phyloP scores from a whole-genome alignment of 345 rosid genomes.

The Carallia brachiata region DNA sequence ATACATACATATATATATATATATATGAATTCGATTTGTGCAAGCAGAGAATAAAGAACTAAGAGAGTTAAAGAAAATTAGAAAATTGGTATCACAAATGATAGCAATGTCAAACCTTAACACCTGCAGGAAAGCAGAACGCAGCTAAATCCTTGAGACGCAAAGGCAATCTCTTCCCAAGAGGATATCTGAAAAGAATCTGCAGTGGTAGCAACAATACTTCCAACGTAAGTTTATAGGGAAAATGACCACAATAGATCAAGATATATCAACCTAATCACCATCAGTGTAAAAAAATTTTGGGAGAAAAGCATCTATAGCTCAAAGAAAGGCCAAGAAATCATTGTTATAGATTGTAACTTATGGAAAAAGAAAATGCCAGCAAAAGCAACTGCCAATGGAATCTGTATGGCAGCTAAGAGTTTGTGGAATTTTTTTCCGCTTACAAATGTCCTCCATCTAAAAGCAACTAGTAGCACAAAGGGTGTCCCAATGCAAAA shows the following conservation, averaged over 20 bases:
- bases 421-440: background rate
- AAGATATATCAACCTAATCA: background rate
- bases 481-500: too few species aligned
- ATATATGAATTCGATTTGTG: too few species aligned
- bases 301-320: background rate
- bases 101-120: slow-evolving; percentile 50
- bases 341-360: background rate
- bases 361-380: background rate
- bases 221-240: slow-evolving; percentile 12
- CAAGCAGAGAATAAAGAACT: too few species aligned
- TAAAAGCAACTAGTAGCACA: background rate
- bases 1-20: too few species aligned
- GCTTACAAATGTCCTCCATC: background rate
- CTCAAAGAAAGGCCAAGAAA: background rate
- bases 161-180: slow-evolving; percentile 73
- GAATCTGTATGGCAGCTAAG: too few species aligned
- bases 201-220: slow-evolving; percentile 29
- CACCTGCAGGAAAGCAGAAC: slow-evolving; percentile 95
- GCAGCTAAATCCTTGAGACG: slow-evolving; percentile 82
- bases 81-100: background rate
- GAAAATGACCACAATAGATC: slow-evolving; percentile 3
- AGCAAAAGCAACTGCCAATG: slow-evolving; percentile 8
- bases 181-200: slow-evolving; percentile 91
- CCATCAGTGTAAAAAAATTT: background rate
- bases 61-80: too few species aligned